phyloP scores from a whole-genome alignment of 169 alveolate genomes.

The Besnoitia besnoiti region DNA sequence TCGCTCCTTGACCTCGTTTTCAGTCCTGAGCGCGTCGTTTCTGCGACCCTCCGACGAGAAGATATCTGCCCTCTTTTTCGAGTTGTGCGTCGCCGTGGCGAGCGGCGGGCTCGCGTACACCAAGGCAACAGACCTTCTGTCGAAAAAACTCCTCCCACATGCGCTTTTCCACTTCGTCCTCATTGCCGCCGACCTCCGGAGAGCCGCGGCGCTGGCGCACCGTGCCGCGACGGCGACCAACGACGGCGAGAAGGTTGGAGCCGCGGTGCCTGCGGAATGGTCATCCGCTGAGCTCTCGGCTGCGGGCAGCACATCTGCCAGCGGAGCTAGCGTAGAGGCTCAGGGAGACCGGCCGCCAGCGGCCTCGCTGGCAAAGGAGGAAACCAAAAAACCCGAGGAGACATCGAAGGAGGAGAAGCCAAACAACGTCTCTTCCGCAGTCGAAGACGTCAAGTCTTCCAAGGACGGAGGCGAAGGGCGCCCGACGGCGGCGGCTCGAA shows the following conservation, averaged over 20 bases:
- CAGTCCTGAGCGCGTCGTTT: background rate
- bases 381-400: background rate
- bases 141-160: background rate
- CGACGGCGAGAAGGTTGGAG: background rate
- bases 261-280: background rate
- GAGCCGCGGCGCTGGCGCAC: background rate
- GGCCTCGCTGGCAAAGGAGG: background rate
- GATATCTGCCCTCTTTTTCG: background rate
- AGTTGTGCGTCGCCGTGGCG: conserved; percentile 24
- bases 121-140: background rate
- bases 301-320: background rate
- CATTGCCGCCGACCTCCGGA: conserved; percentile 16
- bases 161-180: conserved; percentile 15
- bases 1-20: background rate
- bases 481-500: background rate
- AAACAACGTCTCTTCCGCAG: background rate
- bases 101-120: conserved; percentile 1
- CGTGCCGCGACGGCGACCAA: background rate
- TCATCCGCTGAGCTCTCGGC: background rate
- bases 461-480: background rate
- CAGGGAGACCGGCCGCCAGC: background rate
- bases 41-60: conserved; percentile 10
- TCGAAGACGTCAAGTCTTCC: no score
- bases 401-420: background rate
- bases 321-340: background rate